Base-by-base conservation (phyloP, 495 filamentous ascomycete genomes). In the Aspergillus mulundensis region DNA sequence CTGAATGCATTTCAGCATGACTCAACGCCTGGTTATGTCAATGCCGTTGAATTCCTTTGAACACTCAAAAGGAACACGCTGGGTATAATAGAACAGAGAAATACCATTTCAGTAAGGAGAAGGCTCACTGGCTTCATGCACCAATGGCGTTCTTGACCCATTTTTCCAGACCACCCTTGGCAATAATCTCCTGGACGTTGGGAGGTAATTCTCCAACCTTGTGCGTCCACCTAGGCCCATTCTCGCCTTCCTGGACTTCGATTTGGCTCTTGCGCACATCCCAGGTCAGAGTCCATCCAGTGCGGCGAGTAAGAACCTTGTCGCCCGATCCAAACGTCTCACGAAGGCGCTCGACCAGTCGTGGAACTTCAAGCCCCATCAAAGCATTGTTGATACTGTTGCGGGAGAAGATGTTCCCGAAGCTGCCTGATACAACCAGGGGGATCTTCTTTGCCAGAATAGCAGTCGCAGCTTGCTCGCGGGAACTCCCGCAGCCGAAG, bases 321-420 rank as follows among this genome's bases (percentile, higher is more conserved):
- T 51, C 52, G n/a, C 43, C 60, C 36, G 61, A 57, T 21, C 51
- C 47, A 63, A 88, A 95, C 0, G 75, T 75, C 54, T 86, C 84
- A 5, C 92, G 76, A 10, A 96, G 74, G 19, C 89, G 74, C 57
- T 81, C 61, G 5, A 95, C 77, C 1, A 97, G 76, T 7, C 78
- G 75, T 0, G 93, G 91, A 0, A 94, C 79, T 67, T 96, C 91
- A 8, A 96, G 73, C 0, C 87, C 84, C 81, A 95, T 84, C 12
- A 97, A 73, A 0, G 88, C 91, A 57, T 96, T 97, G 70, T 97
- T 96, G 75, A 97, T 93, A 61, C 84, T 86, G 71, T 96, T 96
- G 7, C 92, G 75, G 57, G 76, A 78, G 67, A 96, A 96, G 59
- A 95, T 96, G 65, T 93, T 96, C 2, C 89, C 85, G 61, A 96